Evolutionary conservation across 2,329 filamentous ascomycete species (phyloP), one percentile per base, ranked within the genome.

Genomic region (Penicillium expansum): DNA sequence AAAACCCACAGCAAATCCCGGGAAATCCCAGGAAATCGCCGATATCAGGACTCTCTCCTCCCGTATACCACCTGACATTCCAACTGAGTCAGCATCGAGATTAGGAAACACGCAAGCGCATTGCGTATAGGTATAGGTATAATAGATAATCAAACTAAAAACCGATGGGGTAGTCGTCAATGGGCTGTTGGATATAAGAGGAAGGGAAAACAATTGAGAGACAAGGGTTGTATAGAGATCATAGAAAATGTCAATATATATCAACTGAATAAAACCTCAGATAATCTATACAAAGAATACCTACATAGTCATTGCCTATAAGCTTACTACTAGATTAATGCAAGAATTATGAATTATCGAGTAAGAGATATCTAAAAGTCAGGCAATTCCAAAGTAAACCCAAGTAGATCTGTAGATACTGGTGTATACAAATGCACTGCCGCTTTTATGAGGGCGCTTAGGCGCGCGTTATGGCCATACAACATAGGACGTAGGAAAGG

Each of bases 51-150:
- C 27, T 32, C 14, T 29, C 32, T 4, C 18, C 30, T 47, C 32
- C 22, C n/a, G 27, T 50, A 50, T 38, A n/a, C 27, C 39, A 52
- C 30, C 38, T 29, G 20, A 44, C 49, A 52, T 52, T 52, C 49
- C 39, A 44, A 35, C 49, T 45, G 49, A 52, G 20, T 52, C 38
- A 52, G 49, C 49, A 20, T 27, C 29, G 22, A 44, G 2, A 1
- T 44, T 7, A 9, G 27, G 18, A 41, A 29, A 42, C 32, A 47
- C 30, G 18, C 43, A 33, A 33, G 9, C 18, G 3, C 11, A 20
- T 35, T 33, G 20, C 20, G 9, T 33, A n/a, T n/a, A 35, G 30
- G 5, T n/a, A 11, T 24, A n/a, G n/a, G n/a, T n/a, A n/a, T n/a
- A n/a, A n/a, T n/a, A n/a, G n/a, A n/a, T n/a, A 33, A 5, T 47